These are phyloP conservation scores for Debaryomyces castellii DNA, from an alignment of 805 yeast species.

Conservation along the genomic window DNA sequence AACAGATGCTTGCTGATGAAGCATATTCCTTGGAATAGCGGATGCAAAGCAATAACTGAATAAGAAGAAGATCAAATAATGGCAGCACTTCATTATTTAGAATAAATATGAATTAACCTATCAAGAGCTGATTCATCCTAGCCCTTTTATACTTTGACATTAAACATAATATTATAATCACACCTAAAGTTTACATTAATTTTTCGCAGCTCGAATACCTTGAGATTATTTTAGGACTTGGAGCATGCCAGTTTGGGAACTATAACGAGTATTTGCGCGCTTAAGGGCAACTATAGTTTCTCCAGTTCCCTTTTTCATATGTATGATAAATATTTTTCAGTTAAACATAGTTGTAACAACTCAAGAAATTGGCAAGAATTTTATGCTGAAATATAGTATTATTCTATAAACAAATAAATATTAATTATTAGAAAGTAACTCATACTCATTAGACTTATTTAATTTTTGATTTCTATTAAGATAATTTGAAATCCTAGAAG, in stretches of 20 bases:
- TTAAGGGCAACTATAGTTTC: neutral
- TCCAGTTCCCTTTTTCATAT: neutral
- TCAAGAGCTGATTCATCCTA: neutral
- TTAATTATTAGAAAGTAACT: slow-evolving; percentile 4
- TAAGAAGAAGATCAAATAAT: neutral
- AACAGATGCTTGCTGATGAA: neutral
- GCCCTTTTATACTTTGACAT: neutral
- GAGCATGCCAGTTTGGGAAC: no score
- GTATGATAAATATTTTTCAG: no score
- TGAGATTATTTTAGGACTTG: neutral
- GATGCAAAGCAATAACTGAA: neutral
- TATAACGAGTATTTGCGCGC: neutral
- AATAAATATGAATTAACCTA: no score
- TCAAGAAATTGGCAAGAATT: no score
- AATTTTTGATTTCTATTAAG: neutral
- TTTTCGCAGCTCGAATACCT: neutral
- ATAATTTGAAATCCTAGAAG: neutral
- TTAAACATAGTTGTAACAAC: no score
- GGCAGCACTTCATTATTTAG: neutral
- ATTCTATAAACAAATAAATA: neutral
- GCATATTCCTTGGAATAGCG: neutral
- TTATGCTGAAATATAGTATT: neutral
- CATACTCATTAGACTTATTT: slow-evolving; percentile 1
- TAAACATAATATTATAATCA: neutral
- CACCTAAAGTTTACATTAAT: no score